phyloP scores from a whole-genome alignment of 2,329 filamentous ascomycete species.

The Cercospora janseana region DNA sequence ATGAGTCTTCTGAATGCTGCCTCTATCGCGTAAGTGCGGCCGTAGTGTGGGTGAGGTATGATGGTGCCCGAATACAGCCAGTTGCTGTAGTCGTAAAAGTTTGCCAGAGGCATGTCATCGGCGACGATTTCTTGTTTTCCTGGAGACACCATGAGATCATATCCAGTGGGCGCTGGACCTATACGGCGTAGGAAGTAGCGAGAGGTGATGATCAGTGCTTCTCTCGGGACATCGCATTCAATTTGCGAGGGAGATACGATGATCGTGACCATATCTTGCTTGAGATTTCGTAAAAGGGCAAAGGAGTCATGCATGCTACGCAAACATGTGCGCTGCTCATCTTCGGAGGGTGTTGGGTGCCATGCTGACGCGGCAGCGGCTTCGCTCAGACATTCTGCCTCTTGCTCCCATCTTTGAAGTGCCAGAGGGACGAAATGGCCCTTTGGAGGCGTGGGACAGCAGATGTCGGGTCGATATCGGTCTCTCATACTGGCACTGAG shows the following conservation, averaged over 20 bases:
- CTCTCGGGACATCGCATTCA: neutral
- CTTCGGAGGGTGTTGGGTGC: neutral
- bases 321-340: neutral
- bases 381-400: too few species aligned
- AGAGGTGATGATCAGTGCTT: neutral
- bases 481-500: too few species aligned
- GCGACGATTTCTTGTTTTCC: neutral
- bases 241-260: neutral
- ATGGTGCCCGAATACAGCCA: conserved; percentile 1
- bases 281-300: neutral
- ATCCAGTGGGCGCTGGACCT: neutral
- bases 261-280: neutral
- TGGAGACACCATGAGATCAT: neutral
- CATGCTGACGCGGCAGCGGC: too few species aligned
- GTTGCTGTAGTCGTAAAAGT: neutral
- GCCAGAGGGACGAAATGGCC: too few species aligned
- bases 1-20: neutral
- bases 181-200: neutral
- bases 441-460: too few species aligned
- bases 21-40: neutral
- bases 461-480: too few species aligned
- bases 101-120: neutral
- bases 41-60: neutral
- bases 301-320: neutral
- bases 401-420: too few species aligned